Evolutionary conservation across 257 asterid species (phyloP).

Genomic region (Nicotiana undulata): DNA sequence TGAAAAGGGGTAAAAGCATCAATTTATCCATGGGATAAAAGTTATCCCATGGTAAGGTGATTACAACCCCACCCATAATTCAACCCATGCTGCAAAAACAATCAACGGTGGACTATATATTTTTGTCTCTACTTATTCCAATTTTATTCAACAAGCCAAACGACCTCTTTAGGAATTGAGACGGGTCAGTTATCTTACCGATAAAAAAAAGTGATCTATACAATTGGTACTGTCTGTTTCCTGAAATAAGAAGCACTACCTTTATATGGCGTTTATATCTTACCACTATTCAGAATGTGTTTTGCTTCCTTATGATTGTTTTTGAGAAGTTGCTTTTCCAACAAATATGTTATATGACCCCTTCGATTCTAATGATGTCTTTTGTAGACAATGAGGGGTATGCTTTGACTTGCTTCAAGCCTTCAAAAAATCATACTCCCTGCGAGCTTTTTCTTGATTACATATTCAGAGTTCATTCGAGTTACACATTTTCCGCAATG

Average conservation of each 20-base stretch:
- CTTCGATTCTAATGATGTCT: constrained; percentile 5
- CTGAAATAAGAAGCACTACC: background rate
- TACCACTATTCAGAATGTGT: background rate
- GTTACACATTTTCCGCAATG: constrained; percentile 34
- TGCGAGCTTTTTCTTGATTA: constrained; percentile 11
- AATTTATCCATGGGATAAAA: background rate
- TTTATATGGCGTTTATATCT: background rate
- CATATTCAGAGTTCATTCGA: constrained; percentile 13
- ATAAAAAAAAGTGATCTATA: background rate
- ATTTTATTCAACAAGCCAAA: background rate
- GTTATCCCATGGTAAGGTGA: background rate
- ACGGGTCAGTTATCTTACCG: background rate
- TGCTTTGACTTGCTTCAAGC: constrained; percentile 18
- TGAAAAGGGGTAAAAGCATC: background rate
- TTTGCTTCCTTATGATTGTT: background rate
- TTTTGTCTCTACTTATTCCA: background rate
- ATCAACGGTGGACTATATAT: background rate
- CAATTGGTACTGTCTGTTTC: background rate
- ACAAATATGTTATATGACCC: background rate
- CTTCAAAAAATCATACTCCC: constrained; percentile 17
- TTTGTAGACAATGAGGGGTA: constrained; percentile 18
- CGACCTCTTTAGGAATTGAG: background rate
- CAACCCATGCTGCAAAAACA: background rate
- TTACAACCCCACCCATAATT: background rate
- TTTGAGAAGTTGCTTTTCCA: background rate